Evolutionary conservation across 2,329 filamentous ascomycete species (phyloP).

Genomic region (Rhynchosporium agropyri): DNA sequence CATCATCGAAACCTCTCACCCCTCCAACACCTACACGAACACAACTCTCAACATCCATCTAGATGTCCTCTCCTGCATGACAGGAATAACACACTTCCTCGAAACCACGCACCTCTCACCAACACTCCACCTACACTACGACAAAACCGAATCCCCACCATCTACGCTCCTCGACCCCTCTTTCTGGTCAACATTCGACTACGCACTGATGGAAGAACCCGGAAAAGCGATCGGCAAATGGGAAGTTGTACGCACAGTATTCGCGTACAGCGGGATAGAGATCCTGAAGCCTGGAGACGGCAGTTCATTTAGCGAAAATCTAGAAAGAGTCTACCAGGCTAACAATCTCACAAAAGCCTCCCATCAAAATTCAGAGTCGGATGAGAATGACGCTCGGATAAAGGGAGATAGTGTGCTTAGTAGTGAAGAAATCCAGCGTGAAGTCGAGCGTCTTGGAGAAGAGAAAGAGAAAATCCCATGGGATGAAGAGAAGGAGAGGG

Average conservation of each 20-base stretch:
- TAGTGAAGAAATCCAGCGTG: constrained; percentile 33
- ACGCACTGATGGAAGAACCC: constrained; percentile 59
- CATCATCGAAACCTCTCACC: constrained; percentile 7
- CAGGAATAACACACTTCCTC: constrained; percentile 68
- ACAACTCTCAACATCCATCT: constrained; percentile 56
- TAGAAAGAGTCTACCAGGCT: constrained; percentile 34
- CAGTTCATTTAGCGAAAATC: constrained; percentile 29
- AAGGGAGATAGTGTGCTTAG: constrained; percentile 19
- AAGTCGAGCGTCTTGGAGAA: constrained; percentile 20
- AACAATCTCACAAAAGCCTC: constrained; percentile 33
- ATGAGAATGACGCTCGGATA: constrained; percentile 4
- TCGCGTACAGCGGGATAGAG: constrained; percentile 62
- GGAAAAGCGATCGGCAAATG: constrained; percentile 54
- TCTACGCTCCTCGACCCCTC: constrained; percentile 47
- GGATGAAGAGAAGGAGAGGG: constrained; percentile 46
- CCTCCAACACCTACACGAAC: constrained; percentile 29
- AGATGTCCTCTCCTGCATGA: constrained; percentile 71
- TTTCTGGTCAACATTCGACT: constrained; percentile 69
- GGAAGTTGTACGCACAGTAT: constrained; percentile 58
- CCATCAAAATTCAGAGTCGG: background rate
- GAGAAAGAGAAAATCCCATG: constrained; percentile 10
- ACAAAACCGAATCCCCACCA: constrained; percentile 62
- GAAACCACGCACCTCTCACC: constrained; percentile 40
- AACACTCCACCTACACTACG: constrained; percentile 46
- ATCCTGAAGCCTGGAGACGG: constrained; percentile 53